Evolutionary conservation across 1,284 basidiomycete genomes (phyloP).

Genomic region (Porogramme epimiltina): DNA sequence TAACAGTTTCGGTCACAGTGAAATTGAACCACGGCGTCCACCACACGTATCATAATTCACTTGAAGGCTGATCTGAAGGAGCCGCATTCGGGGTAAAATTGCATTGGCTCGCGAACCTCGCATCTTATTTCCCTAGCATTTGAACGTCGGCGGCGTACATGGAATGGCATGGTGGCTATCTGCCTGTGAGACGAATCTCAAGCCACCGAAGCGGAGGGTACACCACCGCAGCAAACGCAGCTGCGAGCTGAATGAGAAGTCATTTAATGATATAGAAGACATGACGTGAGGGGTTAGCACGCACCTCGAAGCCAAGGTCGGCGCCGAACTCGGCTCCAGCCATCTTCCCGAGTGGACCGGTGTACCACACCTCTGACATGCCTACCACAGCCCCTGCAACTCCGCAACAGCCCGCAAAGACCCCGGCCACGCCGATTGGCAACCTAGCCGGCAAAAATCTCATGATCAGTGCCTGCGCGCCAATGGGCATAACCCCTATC

Average conservation of each 20-base stretch:
- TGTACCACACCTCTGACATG: constrained; percentile 56
- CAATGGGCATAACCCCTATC: no score
- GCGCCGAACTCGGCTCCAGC: constrained; percentile 48
- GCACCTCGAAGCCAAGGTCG: constrained; percentile 61
- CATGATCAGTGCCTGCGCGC: not conserved
- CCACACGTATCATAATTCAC: no score
- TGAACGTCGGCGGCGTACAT: no score
- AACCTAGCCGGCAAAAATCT: constrained; percentile 34
- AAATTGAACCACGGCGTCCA: no score
- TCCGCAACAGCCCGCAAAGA: constrained; percentile 49
- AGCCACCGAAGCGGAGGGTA: constrained; percentile 46
- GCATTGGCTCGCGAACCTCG: no score
- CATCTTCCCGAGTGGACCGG: constrained; percentile 48
- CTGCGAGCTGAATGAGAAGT: constrained; percentile 37
- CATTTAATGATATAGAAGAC: not conserved
- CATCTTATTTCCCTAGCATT: no score
- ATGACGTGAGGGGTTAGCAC: not conserved
- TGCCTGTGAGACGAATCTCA: constrained; percentile 44
- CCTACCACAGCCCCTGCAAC: constrained; percentile 50
- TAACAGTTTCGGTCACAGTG: no score
- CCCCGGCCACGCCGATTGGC: constrained; percentile 57
- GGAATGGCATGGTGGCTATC: no score
- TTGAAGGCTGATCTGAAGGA: no score
- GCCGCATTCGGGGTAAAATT: no score
- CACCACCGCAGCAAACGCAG: constrained; percentile 41